Evolutionary conservation across 805 yeast species (phyloP).

Genomic region (Lipomyces lipofer): DNA sequence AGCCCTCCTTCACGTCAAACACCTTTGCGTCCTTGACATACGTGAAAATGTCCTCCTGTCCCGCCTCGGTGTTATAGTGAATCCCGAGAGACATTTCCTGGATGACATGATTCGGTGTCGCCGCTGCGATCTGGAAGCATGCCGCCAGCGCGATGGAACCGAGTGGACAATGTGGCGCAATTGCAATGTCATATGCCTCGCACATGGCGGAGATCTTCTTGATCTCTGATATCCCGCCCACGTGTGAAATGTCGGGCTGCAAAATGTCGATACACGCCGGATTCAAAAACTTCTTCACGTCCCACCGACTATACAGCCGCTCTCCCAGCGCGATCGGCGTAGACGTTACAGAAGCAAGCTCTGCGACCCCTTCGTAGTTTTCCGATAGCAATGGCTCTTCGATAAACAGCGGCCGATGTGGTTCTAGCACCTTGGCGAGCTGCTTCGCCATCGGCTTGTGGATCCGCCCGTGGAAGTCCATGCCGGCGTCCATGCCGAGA

Average conservation of each 20-base stretch:
- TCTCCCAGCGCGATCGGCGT: slow-evolving; percentile 38
- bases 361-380: slow-evolving; percentile 33
- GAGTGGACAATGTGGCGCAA: slow-evolving; percentile 40
- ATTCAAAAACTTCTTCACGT: slow-evolving; percentile 34
- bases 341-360: slow-evolving; percentile 33
- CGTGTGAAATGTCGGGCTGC: slow-evolving; percentile 38
- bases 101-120: slow-evolving; percentile 35
- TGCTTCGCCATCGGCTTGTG: slow-evolving; percentile 40
- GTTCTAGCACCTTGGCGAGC: slow-evolving; percentile 36
- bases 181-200: slow-evolving; percentile 37
- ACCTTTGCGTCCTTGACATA: slow-evolving; percentile 34
- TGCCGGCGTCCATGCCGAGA: slow-evolving; percentile 37
- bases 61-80: slow-evolving; percentile 36
- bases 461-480: slow-evolving; percentile 40
- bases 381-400: slow-evolving; percentile 39
- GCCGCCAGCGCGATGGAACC: slow-evolving; percentile 40
- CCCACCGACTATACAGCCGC: slow-evolving; percentile 36
- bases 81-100: slow-evolving; percentile 36
- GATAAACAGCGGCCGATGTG: slow-evolving; percentile 36
- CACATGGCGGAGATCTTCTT: slow-evolving; percentile 37
- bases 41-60: slow-evolving; percentile 33
- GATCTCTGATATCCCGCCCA: slow-evolving; percentile 39
- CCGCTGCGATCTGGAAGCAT: slow-evolving; percentile 34
- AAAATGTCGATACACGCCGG: slow-evolving; percentile 35
- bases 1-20: slow-evolving; percentile 35